Base-by-base conservation (phyloP, 1,284 basidiomycete genomes). In the Entoloma clypeatum region DNA sequence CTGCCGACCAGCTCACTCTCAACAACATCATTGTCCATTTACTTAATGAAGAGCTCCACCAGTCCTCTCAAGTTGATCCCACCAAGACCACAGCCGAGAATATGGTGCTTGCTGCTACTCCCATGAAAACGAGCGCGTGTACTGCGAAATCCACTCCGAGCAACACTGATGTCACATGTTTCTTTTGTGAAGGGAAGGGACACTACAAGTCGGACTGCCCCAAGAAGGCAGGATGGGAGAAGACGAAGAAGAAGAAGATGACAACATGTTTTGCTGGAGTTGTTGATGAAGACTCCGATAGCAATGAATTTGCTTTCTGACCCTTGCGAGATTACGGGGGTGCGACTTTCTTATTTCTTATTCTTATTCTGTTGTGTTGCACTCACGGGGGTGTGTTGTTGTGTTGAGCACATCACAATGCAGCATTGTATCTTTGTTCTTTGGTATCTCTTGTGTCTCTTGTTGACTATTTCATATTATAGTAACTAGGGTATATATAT, bases 11-110 rank as follows among this genome's bases (percentile, higher is more conserved):
- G 6, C 53, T 62, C 37, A 56, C 54, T 0, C 39, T 62, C 17
- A 44, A 62, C 27, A 39, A 55, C 43, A 54, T 63, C 23, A 53
- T 59, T 25, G 46, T 46, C 7, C 55, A 53, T 8, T 39, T 64
- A 6, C 45, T 62, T 10, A 61, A 63, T 36, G 53, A 63, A 32
- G 59, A 62, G 46, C 36, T 47, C 7, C 48, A 50, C 34, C 57
- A 43, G 7, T 14, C 8, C 10, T 21, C 25, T 1, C 23, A 10
- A n/a, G n/a, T n/a, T 9, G 27, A 16, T 11, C 11, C 30, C 5
- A 22, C 4, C 9, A 23, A 3, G 16, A 27, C 40, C 13, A 33
- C 22, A 3, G 26, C 26, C 14, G 3, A 13, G 7, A 39, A 45
- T 18, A 39, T 40, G 31, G 43, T 27, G 11, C 22, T 44, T 31